Conservation (phyloP, 106 monocot genomes). For the Acanthochlamys bracteata region DNA sequence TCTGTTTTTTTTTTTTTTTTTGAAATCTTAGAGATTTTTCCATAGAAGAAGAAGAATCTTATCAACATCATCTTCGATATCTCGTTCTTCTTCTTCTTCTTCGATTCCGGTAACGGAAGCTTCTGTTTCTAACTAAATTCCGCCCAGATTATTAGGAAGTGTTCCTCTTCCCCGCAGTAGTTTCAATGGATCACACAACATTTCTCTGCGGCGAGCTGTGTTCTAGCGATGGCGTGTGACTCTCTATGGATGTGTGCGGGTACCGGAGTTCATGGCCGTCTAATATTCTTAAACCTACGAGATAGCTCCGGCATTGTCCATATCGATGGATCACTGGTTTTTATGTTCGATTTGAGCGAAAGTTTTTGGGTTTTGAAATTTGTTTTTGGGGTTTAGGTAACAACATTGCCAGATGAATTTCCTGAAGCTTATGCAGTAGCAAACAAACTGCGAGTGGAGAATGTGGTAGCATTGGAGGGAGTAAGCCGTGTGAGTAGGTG, state of each 20-base stretch:
- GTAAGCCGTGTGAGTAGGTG: slow-evolving; percentile 45
- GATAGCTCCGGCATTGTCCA: slow-evolving; percentile 88
- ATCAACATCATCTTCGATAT: neutral
- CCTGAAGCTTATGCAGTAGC: slow-evolving; percentile 62
- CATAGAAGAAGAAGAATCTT: neutral
- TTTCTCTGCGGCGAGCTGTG: slow-evolving; percentile 65
- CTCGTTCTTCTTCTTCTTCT: slow-evolving; percentile 3
- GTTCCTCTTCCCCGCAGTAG: neutral
- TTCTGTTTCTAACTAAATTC: slow-evolving; percentile 5
- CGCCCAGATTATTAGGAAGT: neutral
- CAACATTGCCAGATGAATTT: slow-evolving; percentile 67
- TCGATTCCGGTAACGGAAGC: slow-evolving; percentile 2
- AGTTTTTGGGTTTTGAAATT: neutral
- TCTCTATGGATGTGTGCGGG: slow-evolving; percentile 91
- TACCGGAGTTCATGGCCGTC: slow-evolving; percentile 79
- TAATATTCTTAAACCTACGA: slow-evolving; percentile 85
- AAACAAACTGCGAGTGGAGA: slow-evolving; percentile 81
- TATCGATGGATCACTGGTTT: slow-evolving; percentile 10
- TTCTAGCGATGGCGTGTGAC: slow-evolving; percentile 46
- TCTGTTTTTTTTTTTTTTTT: slow-evolving; percentile 13
- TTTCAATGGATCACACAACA: slow-evolving; percentile 69
- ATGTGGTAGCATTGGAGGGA: slow-evolving; percentile 81
- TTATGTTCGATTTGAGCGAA: neutral
- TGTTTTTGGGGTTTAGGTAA: slow-evolving; percentile 34
- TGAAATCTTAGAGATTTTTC: neutral